These are phyloP conservation scores for Neurospora sp. DNA, from an alignment of 495 filamentous ascomycete species.

Conservation along the genomic window DNA sequence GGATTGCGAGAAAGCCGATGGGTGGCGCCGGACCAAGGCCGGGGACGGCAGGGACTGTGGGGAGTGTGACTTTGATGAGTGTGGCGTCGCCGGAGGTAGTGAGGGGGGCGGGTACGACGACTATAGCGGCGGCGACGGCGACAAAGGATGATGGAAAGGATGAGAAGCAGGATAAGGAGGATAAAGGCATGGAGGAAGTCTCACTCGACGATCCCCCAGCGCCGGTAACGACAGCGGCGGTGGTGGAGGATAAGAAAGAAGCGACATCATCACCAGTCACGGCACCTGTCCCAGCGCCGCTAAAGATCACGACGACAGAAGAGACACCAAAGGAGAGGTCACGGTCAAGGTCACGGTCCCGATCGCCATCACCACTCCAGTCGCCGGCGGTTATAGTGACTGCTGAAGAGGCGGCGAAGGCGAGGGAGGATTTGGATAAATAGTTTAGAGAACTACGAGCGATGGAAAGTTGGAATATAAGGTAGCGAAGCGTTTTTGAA, in stretches of 20 bases:
- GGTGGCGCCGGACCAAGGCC: background rate
- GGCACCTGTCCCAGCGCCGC: too few species aligned
- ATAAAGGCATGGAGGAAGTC: background rate
- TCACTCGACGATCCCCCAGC: background rate
- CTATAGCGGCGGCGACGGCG: background rate
- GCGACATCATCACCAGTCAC: too few species aligned
- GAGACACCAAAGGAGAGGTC: background rate
- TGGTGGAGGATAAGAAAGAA: too few species aligned
- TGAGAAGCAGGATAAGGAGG: background rate
- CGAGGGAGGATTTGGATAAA: background rate
- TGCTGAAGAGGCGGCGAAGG: background rate
- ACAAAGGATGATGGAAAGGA: background rate
- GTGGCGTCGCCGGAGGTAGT: background rate
- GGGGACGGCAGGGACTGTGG: background rate
- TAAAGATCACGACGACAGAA: background rate
- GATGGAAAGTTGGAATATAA: background rate
- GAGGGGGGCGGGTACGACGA: background rate
- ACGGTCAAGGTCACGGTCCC: background rate
- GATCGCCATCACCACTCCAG: background rate
- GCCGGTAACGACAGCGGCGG: too few species aligned
- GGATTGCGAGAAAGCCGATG: background rate
- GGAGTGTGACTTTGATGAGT: background rate
- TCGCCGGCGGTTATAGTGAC: background rate
- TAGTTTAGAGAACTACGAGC: background rate
- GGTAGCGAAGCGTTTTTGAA: background rate